Evolutionary conservation across 2,329 filamentous ascomycete genomes (phyloP).

Genomic region (Penicillium brevicompactum): DNA sequence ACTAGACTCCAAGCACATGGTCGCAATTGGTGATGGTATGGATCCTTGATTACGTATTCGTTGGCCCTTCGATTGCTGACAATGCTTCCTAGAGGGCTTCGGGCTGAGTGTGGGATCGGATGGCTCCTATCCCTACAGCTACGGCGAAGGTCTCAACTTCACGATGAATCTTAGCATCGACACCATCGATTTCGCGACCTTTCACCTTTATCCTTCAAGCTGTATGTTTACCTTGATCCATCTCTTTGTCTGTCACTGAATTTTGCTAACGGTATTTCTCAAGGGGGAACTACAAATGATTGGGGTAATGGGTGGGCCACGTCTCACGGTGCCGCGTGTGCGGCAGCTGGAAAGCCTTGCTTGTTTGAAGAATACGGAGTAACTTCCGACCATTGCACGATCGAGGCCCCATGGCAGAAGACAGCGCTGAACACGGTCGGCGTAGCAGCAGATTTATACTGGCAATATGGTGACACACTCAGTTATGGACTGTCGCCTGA

Average conservation of each 20-base stretch:
- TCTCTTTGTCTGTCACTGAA: background rate
- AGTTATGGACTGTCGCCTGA: slow-evolving; percentile 32
- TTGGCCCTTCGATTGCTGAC: background rate
- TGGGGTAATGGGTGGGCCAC: slow-evolving; percentile 53
- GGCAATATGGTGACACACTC: slow-evolving; percentile 40
- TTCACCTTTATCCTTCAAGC: slow-evolving; percentile 54
- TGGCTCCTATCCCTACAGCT: slow-evolving; percentile 55
- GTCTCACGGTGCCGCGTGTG: slow-evolving; percentile 46
- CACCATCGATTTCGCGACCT: slow-evolving; percentile 59
- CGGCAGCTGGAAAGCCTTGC: slow-evolving; percentile 41
- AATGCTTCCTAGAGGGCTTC: slow-evolving; percentile 54
- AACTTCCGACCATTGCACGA: slow-evolving; percentile 28
- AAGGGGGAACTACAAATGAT: slow-evolving; percentile 39
- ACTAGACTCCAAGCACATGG: slow-evolving; percentile 63
- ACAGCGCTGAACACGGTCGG: slow-evolving; percentile 36
- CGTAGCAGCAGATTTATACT: slow-evolving; percentile 41
- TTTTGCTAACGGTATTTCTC: background rate
- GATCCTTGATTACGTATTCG: background rate
- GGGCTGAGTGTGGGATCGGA: slow-evolving; percentile 51
- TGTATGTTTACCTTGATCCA: slow-evolving; percentile 36
- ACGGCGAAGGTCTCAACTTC: slow-evolving; percentile 56
- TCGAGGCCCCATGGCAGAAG: slow-evolving; percentile 39
- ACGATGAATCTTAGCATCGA: slow-evolving; percentile 54
- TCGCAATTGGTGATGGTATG: slow-evolving; percentile 59
- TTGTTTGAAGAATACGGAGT: slow-evolving; percentile 46